Base-by-base conservation (phyloP, 805 yeast species). In the Metschnikowia colocasiae region DNA sequence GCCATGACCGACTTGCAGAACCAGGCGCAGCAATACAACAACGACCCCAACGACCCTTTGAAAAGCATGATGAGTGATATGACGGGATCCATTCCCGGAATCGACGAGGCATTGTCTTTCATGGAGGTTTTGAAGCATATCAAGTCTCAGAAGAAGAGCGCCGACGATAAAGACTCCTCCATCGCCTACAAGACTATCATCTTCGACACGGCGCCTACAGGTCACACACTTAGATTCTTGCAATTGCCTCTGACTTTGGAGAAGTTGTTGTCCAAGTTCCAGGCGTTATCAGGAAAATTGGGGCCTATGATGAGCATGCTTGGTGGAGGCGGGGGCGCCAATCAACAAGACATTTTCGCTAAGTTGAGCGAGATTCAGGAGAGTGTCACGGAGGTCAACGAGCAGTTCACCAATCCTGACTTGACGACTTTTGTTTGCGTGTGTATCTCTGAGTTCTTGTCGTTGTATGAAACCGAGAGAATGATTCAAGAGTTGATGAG, bases 201-300 rank as follows among this genome's bases (percentile, higher is more conserved):
- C 56, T 94, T 94, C 61, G 99, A 94, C 67, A 94, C 99, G n/a
- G 99, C 99, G 0, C 99, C 99, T 58, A 94, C 99, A 0, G 99
- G 99, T 31, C 99, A 94, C 69, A 94, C 99, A 2, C 75, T 94
- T 59, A 81, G 99, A 61, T 94, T 94, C 67, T 76, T 94, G 65
- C 97, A 91, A 68, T 80, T 94, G 60, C 99, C 99, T 32, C 80
- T 95, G 25, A 91, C 97, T 3, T 73, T 94, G 52, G 95, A 90
- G 59, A 89, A 88, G 64, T 78, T 95, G 31, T 76, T 94, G 57
- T 83, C 85, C 42, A 94, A 92, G 63, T 83, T 94, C 65, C 83
- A 90, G 59, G 95, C 89, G 58, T 77, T 94, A 47, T 82, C 92
- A 35, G 85, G 91, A 12, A 81, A 80, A 60, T 79, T 94, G 58